phyloP scores from a whole-genome alignment of 164 flowering plant species.

The Vitis riparia region DNA sequence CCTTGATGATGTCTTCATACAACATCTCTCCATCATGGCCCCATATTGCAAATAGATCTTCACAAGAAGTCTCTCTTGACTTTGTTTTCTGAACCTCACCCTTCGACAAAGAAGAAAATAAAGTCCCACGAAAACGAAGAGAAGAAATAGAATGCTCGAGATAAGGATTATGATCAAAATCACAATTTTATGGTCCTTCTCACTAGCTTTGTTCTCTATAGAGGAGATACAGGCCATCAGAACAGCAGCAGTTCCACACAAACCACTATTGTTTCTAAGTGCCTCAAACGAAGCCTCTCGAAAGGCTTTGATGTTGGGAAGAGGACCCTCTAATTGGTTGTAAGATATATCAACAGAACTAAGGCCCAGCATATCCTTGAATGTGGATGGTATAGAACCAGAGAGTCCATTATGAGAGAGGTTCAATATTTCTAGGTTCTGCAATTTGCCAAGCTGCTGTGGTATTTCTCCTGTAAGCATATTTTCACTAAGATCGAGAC shows the following conservation, averaged over 20 bases:
- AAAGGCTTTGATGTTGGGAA: conserved; percentile 23
- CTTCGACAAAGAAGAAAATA: neutral
- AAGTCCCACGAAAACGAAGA: neutral
- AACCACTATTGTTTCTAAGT: conserved; percentile 11
- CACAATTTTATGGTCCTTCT: too few species aligned
- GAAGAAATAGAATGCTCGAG: too few species aligned
- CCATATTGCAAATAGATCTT: conserved; percentile 10
- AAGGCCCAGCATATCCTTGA: conserved; percentile 10
- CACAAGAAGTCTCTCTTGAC: neutral
- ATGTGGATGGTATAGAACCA: conserved; percentile 21
- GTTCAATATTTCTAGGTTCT: conserved; percentile 13
- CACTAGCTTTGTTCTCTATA: neutral
- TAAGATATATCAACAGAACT: conserved; percentile 15
- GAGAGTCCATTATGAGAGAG: conserved; percentile 22
- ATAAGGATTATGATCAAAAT: neutral
- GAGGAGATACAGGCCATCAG: neutral
- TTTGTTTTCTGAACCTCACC: too few species aligned
- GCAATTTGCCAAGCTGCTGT: conserved; percentile 9
- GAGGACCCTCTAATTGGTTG: conserved; percentile 22
- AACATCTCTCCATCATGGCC: conserved; percentile 14
- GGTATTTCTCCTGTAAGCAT: conserved; percentile 17
- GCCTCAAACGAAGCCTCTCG: conserved; percentile 4
- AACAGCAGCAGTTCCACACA: conserved; percentile 17
- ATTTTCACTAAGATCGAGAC: too few species aligned
- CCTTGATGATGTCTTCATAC: conserved; percentile 19